Evolutionary conservation across 768 basidiomycete species (phyloP), one percentile per base, ranked within the genome.

Genomic region (Galerina marginata): DNA sequence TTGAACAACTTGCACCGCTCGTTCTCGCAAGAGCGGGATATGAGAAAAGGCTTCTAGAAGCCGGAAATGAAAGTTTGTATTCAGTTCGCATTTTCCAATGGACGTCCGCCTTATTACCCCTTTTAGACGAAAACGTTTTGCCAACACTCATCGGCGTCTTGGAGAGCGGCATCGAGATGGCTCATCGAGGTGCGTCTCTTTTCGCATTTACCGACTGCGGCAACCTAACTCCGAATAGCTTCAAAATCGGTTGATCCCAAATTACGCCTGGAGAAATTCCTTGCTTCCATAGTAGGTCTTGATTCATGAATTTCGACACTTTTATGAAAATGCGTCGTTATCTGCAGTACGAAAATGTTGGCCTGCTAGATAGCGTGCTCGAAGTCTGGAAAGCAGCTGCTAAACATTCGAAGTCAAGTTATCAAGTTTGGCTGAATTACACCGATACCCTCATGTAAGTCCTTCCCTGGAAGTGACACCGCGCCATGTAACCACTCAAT

Each of bases 221-320:
- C 33, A 9, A 39, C 12, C 4, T 65, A 4, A 60, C n/a, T 52
- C 23, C 42, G 37, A 12, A n/a, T 1, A 92, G 90, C 83, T 33
- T 84, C 85, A 0, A 81, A 83, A 60, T 71, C 77, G 3, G 93
- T 94, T 2, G 96, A 98, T 73, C 78, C 88, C 2, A 84, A 86
- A 45, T 77, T 93, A 50, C 85, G 91, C 48, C 75, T 98, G 33
- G 96, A 99, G 71, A 95, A 91, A 66, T 93, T 88, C 70, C 79
- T 96, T 15, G 82, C 89, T 42, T 83, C 85, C 47, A 77, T 92
- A 50, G 96, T 96, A 69, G 63, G 91, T 81, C 6, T 12, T 48
- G 36, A 37, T 29, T 26, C 29, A 9, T 42, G 53, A 20, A 42
- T 42, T 49, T 45, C 55, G 33, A 37, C 38, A 37, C 56, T 42